These are phyloP conservation scores for Pseudozyma sp. DNA, from an alignment of 1,284 basidiomycete species.

Conservation along the genomic window DNA sequence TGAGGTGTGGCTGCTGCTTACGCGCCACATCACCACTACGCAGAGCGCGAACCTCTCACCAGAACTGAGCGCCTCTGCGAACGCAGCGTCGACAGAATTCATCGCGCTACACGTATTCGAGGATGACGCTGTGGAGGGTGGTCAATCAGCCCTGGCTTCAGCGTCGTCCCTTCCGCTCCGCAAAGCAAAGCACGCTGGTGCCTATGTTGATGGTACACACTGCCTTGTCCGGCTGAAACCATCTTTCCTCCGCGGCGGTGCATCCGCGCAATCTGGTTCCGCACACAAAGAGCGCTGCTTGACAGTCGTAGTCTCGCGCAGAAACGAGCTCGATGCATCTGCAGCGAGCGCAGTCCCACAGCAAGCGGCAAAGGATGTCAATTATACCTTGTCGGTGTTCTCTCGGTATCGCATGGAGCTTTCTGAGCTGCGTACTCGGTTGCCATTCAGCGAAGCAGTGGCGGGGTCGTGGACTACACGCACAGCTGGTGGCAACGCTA, in stretches of 20 bases:
- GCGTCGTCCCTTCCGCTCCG: constrained; percentile 10
- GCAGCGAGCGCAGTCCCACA: constrained; percentile 1
- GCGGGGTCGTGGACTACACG: constrained; percentile 74
- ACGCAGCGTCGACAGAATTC: constrained; percentile 72
- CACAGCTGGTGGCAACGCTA: constrained; percentile 85
- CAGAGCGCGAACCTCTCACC: background rate
- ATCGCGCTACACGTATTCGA: constrained; percentile 77
- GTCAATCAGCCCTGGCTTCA: background rate
- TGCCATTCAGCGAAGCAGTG: constrained; percentile 42
- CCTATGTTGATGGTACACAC: constrained; percentile 83
- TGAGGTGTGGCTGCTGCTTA: constrained; percentile 82
- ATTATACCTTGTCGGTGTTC: constrained; percentile 75
- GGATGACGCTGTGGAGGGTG: constrained; percentile 12
- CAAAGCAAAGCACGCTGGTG: constrained; percentile 69
- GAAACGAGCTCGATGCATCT: constrained; percentile 45
- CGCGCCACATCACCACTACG: constrained; percentile 76
- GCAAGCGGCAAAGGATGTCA: constrained; percentile 21
- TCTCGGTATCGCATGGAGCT: constrained; percentile 64
- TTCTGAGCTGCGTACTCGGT: constrained; percentile 34
- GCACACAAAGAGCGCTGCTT: constrained; percentile 25
- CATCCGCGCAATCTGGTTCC: background rate
- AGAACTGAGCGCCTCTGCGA: background rate
- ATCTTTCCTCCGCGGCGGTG: constrained; percentile 1
- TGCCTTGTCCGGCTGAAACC: constrained; percentile 73
- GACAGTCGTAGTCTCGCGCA: constrained; percentile 55